Evolutionary conservation across 1,284 basidiomycete genomes (phyloP), one percentile per base, ranked within the genome.

Genomic region (Ustilago hordei): DNA sequence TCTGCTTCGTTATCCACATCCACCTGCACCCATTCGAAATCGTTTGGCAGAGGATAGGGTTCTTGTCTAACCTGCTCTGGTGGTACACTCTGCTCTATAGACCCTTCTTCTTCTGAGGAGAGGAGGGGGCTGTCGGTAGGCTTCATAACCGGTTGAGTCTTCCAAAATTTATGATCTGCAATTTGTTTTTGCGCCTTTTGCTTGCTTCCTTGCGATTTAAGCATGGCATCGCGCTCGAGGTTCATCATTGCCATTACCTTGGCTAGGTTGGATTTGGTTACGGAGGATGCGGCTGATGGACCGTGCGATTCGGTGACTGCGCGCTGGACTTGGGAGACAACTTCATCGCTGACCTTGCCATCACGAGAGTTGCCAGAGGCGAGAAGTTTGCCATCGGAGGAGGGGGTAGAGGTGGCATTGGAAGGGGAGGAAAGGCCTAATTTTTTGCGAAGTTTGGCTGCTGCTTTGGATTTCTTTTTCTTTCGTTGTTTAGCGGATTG

Each of bases 11-110:
- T 91, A 56, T 90, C 89, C 58, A 98, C 90, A 84, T 99, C 93
- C 43, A 99, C 85, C 3, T 89, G 90, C 35, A 91, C 90, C 97
- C 97, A 99, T 85, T 93, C 93, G 79, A 98, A 99, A 65, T 98
- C 95, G 72, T 92, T 92, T 2, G 95, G 97, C 12, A 99, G 88
- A 4, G 92, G 90, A 83, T 94, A 93, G 3, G 95, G 91, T 19
- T 95, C 93, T 84, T 95, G 92, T 28, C 92, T 91, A 69, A 99
- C 92, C 81, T 96, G 90, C 66, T 91, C 91, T 31, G 89, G 88
- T 8, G 92, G 90, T 81, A 91, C 92, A 11, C 92, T 91, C 15
- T 92, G 90, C 80, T 99, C 95, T 70, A 99, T 97, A 58, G 91
- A 92, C 1, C 97, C 96, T 86, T 98, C 95, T 48, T 83, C 65